Conservation (phyloP, 148 eudicot species). For the Cornus florida region DNA sequence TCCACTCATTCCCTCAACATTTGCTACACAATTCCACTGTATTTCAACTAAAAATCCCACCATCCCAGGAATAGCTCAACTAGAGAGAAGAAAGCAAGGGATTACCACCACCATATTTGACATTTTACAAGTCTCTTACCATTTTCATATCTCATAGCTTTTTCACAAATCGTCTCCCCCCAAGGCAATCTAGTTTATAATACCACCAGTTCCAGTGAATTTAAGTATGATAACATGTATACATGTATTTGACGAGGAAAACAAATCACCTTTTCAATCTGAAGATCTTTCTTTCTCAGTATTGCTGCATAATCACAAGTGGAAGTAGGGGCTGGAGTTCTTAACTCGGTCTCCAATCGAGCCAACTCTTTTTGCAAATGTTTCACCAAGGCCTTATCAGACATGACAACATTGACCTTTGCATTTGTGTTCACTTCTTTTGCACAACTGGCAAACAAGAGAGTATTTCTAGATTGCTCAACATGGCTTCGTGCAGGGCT, state of each 20-base stretch:
- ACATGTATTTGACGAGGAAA: conserved; percentile 1
- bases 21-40: neutral
- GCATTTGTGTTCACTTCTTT: conserved; percentile 92
- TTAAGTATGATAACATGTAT: neutral
- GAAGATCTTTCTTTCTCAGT: conserved; percentile 78
- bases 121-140: neutral
- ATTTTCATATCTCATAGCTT: neutral
- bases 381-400: conserved; percentile 92
- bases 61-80: no score
- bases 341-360: conserved; percentile 73
- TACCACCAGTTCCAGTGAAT: neutral
- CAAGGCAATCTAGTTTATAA: neutral
- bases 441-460: conserved; percentile 88
- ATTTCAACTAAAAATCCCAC: neutral
- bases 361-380: conserved; percentile 86
- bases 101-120: neutral
- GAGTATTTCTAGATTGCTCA: conserved; percentile 93
- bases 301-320: conserved; percentile 58
- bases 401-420: conserved; percentile 91
- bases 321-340: conserved; percentile 66
- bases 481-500: conserved; percentile 89
- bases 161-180: neutral
- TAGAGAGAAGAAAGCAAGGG: no score
- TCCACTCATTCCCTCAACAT: neutral
- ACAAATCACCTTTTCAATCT: conserved; percentile 64